Evolutionary conservation across 148 eudicot species (phyloP), one percentile per base, ranked within the genome.

Genomic region (Rheum nobile): DNA sequence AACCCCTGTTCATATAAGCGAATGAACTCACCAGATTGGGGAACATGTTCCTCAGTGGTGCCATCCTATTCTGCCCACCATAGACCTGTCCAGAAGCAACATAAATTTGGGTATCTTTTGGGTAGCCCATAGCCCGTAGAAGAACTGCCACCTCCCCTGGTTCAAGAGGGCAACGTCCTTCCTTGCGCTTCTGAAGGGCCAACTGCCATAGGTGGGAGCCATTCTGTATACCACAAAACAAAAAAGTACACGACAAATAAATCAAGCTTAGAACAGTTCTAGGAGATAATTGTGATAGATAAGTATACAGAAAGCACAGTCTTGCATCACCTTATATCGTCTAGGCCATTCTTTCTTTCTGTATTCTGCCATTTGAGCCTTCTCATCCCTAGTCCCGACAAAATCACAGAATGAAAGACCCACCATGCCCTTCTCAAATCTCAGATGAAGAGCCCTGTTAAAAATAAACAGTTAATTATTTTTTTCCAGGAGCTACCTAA

Each of bases 361-460:
- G 85, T 95, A 95, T 71, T 83, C 78, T 43, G 96, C 96, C 97
- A 95, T 95, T 70, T 82, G 74, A 75, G 83, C 92, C 85, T 95
- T 95, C 84, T 95, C 99, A 52, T 85, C 84, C 73, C 99, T 87
- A 43, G 97, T 90, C 61, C 96, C 99, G 48, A 95, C 99, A 83
- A 90, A 95, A 85, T 95, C 99, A 83, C 99, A 95, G 74, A 95
- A 95, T 28, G 99, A 95, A 71, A 95, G 84, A 73, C 99, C 99
- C 47, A 95, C 99, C 99, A 95, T 95, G 29, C 99, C 99, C 82
- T 95, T 95, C 83, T 95, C 99, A 81, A 95, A 95, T 79, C 99
- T 88, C 76, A 95, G 90, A 83, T 95, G 99, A 82, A 95, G 99
- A 74, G 99, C 99, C 97, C 99, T 95, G 90, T 57, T 70, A 43